Evolutionary conservation across 2,329 filamentous ascomycete genomes (phyloP), one percentile per base, ranked within the genome.

Genomic region (Colletotrichum lindemuthianum): DNA sequence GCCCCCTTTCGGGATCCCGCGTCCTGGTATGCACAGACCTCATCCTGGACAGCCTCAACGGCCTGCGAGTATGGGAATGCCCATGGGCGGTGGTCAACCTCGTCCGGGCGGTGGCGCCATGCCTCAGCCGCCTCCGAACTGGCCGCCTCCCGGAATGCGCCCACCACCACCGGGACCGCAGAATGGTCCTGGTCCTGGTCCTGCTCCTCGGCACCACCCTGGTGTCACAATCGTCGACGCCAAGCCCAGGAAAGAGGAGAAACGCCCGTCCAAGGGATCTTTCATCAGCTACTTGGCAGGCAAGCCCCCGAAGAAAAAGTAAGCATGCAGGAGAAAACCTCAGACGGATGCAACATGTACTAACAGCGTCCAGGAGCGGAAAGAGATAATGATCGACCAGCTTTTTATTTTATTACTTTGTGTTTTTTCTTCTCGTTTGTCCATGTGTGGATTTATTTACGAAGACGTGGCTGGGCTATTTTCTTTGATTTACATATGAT

Each of bases 281-380:
- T 61, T 79, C 57, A 69, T 78, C 9, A 72, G 69, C 9, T 79
- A 75, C 75, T 72, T 78, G 63, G 67, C 63, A 59, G 69, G 67
- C 3, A 72, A 71, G 49, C 70, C 72, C 15, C 51, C 68, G 8
- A 76, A 74, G 67, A 79, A 71, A 69, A 76, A 73, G 75, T 76
- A 65, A 68, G 73, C 70, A 24, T 34, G 8, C 15, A 32, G 3
- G 9, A 12, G 37, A 15, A 2, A 9, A 8, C 16, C 12, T 16
- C n/a, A 4, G 4, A 13, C n/a, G 9, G 24, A 24, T 24, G 24
- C 24, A 24, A 24, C 24, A 12, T 10, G n/a, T 24, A 13, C 53
- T 64, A 54, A 59, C 33, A 33, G 15, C 8, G 4, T 8, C 11
- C n/a, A 66, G 63, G 53, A 33, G 16, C 58, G 32, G 13, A 24